These are phyloP conservation scores for Podospora australis DNA, from an alignment of 495 filamentous ascomycete genomes.

Conservation along the genomic window DNA sequence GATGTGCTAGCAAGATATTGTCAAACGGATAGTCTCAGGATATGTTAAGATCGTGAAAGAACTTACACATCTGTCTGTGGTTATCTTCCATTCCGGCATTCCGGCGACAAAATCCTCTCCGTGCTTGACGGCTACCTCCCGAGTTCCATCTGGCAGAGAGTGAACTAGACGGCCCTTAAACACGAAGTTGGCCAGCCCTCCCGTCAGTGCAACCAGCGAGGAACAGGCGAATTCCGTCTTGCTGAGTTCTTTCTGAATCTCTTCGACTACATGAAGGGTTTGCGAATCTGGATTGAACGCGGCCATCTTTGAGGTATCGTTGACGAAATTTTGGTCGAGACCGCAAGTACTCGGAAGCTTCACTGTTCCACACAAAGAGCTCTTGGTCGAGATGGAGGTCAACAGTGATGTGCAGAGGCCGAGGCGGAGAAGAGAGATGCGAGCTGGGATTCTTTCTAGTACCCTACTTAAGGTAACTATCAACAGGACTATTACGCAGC, in stretches of 20 bases:
- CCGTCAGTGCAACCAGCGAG: slow-evolving; percentile 41
- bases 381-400: too few species aligned
- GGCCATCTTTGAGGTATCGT: too few species aligned
- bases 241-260: slow-evolving; percentile 28
- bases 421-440: too few species aligned
- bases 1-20: slow-evolving; percentile 23
- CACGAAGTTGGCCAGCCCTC: slow-evolving; percentile 55
- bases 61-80: slow-evolving; percentile 47
- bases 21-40: neutral
- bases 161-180: slow-evolving; percentile 44
- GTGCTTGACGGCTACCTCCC: slow-evolving; percentile 50
- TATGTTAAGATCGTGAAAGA: neutral
- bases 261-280: slow-evolving; percentile 15
- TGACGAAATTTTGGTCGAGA: too few species aligned
- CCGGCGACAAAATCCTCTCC: slow-evolving; percentile 45
- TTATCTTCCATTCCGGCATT: slow-evolving; percentile 35
- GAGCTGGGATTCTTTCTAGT: too few species aligned
- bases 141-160: slow-evolving; percentile 34
- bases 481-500: too few species aligned
- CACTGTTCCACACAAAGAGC: too few species aligned
- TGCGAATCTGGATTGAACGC: slow-evolving; percentile 8
- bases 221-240: slow-evolving; percentile 46
- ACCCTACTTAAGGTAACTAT: too few species aligned
- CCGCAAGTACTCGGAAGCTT: too few species aligned
- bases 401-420: too few species aligned